Evolutionary conservation across 306 rosid genomes (phyloP), one percentile per base, ranked within the genome.

Genomic region (Erythrophleum fordii): DNA sequence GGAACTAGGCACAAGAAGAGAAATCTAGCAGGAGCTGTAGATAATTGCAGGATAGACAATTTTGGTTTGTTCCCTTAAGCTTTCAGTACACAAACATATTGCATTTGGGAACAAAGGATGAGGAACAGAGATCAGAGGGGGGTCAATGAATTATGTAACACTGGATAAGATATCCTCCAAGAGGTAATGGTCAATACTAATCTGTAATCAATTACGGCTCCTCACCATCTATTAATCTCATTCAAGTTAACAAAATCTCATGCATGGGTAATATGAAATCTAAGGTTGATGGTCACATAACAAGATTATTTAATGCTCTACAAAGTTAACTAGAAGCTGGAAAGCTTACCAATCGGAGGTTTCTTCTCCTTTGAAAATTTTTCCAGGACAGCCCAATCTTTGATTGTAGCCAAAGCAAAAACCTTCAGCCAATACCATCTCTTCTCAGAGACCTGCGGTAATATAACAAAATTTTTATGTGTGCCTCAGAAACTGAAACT

Each of bases 351-450:
- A 52, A 90, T 87, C 28, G 98, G 96, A 7, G 98, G 98, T 85
- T 89, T 90, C 88, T 90, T 95, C 86, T 95, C 99, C 87, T 89
- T 95, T 0, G 99, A 95, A 78, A 93, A 91, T 72, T 92, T 95
- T 80, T 95, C 98, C 75, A 95, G 82, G 49, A 93, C 94, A 73
- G 70, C 92, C 99, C 98, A 95, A 81, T 93, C 98, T 89, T 97
- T 87, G 84, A 89, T 93, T 61, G 99, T 93, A 45, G 98, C 97
- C 92, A 95, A 84, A 84, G 99, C 96, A 88, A 95, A 95, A 76
- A 89, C 97, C 87, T 95, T 95, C 72, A 93, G 96, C 99, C 98
- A 95, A 86, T 95, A 95, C 99, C 99, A 95, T 78, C 98, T 91
- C 92, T 95, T 95, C 94, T 95, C 99, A 69, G 99, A 89, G 49